Evolutionary conservation across 352 stramenopile species (phyloP).

Genomic region (Globisporangium irregulare): DNA sequence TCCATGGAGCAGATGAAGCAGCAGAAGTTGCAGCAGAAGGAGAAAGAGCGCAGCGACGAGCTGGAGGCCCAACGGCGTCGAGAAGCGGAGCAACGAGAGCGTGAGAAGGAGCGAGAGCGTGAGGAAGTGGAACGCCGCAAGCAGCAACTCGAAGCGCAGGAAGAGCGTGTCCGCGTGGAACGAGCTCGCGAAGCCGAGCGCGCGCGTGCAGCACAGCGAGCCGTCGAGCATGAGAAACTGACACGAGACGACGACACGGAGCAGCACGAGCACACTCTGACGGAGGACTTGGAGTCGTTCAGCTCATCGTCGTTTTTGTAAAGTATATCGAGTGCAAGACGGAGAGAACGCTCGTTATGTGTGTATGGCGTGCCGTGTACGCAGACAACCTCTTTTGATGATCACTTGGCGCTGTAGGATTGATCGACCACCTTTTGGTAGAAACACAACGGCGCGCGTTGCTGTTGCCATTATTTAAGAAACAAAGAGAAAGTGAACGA

Average conservation of each 20-base stretch:
- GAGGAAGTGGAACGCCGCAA: slow-evolving; percentile 71
- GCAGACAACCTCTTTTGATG: slow-evolving; percentile 1
- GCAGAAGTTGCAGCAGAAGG: slow-evolving; percentile 84
- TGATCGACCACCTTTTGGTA: background rate
- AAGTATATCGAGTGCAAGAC: slow-evolving; percentile 15
- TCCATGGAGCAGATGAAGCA: slow-evolving; percentile 88
- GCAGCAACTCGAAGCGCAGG: slow-evolving; percentile 47
- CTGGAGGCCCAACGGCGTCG: slow-evolving; percentile 62
- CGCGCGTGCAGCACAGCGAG: slow-evolving; percentile 45
- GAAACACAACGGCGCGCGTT: background rate
- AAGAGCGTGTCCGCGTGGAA: slow-evolving; percentile 58
- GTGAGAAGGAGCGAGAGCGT: slow-evolving; percentile 65
- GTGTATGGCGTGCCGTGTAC: slow-evolving; percentile 6
- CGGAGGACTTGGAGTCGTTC: slow-evolving; percentile 81
- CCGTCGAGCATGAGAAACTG: slow-evolving; percentile 67
- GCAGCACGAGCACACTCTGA: slow-evolving; percentile 69
- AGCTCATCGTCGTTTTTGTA: slow-evolving; percentile 88
- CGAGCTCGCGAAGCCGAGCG: slow-evolving; percentile 58
- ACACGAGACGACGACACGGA: slow-evolving; percentile 58
- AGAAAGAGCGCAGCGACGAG: slow-evolving; percentile 69
- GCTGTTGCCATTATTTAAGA: slow-evolving; percentile 12
- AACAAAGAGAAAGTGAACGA: background rate
- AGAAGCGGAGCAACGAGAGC: slow-evolving; percentile 60
- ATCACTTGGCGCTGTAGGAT: background rate
- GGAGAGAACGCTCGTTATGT: slow-evolving; percentile 5